Evolutionary conservation across 768 basidiomycete genomes (phyloP), one percentile per base, ranked within the genome.

Genomic region (Lyophyllum semitale): DNA sequence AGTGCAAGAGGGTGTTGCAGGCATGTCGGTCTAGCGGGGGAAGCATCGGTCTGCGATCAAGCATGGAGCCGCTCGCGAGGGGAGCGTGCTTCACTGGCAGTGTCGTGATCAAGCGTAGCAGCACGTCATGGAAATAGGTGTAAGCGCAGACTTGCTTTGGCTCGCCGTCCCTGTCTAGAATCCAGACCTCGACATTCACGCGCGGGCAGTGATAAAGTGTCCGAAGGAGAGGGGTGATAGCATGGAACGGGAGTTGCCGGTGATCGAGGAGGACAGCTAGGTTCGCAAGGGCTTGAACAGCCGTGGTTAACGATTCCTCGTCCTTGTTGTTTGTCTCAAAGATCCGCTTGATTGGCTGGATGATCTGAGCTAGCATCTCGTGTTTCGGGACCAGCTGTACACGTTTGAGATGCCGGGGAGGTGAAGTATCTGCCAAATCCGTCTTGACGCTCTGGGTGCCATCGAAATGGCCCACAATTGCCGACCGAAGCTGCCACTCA

Each of bases 1-100:
- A 91, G 57, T 87, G 77, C 3, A 92, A 60, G 25, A 93, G 78
- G 0, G 82, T 63, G 64, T 89, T 88, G 68, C 84, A 88, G 9
- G 64, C 58, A 9, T 65, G 53, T 23, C 61, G 44, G 54, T 55
- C 59, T 9, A 67, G 57, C 17, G 63, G 64, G 4, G 64, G 65
- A 38, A 57, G 61, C 20, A 55, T 45, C 51, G 40, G 60, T 44
- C 4, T 26, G 48, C 54, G 38, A 37, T 27, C 30, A 41, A 27
- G 37, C 32, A 26, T 43, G 46, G 25, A 48, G 38, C 4, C n/a
- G 26, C 13, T 48, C 18, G 48, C 37, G 18, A 33, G 51, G 40
- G 17, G 23, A 37, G 45, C 22, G 17, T 8, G 37, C 25, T 7
- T 38, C 33, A 37, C 48, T 32, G 76, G 73, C 9, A 78, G 69